Evolutionary conservation across 345 rosid genomes (phyloP).

Genomic region (Aquilaria sinensis): DNA sequence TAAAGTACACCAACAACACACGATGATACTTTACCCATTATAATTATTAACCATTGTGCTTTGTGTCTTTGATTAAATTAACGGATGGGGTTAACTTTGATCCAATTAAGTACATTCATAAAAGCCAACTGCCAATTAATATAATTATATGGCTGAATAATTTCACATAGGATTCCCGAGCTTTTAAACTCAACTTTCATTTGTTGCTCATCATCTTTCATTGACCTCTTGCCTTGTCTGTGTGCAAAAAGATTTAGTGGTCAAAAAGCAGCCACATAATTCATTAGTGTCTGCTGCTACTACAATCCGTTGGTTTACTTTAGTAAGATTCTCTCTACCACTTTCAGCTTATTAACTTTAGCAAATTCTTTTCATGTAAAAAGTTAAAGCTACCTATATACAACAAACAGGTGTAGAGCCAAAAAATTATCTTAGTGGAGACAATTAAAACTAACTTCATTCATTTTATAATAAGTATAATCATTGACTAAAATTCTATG

Average conservation of each 20-base stretch:
- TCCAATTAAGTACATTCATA: neutral
- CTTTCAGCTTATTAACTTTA: conserved; percentile 53
- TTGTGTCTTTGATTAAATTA: conserved; percentile 6
- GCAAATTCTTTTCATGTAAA: conserved; percentile 55
- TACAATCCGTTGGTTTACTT: conserved; percentile 71
- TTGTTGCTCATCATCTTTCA: conserved; percentile 24
- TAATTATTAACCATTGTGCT: neutral
- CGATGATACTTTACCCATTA: too few relatives aligned
- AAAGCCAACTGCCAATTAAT: neutral
- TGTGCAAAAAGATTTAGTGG: conserved; percentile 19
- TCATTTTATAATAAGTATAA: conserved; percentile 14
- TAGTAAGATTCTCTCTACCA: conserved; percentile 66
- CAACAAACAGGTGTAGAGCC: neutral
- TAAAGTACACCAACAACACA: too few relatives aligned
- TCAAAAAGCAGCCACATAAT: conserved; percentile 59
- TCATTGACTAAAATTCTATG: neutral
- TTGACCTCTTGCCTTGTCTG: conserved; percentile 35
- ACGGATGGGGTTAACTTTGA: conserved; percentile 21
- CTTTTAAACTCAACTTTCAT: conserved; percentile 34
- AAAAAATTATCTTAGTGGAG: too few relatives aligned
- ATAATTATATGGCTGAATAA: conserved; percentile 2
- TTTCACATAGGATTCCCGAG: conserved; percentile 54
- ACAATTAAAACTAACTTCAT: too few relatives aligned
- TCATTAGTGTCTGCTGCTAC: conserved; percentile 80
- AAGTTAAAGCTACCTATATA: conserved; percentile 42